Percentiles rank a stretch among this genome's conserved stretches.
phyloP scores from a whole-genome alignment of 495 filamentous ascomycete genomes.

The Pseudotulostoma volvatum region DNA sequence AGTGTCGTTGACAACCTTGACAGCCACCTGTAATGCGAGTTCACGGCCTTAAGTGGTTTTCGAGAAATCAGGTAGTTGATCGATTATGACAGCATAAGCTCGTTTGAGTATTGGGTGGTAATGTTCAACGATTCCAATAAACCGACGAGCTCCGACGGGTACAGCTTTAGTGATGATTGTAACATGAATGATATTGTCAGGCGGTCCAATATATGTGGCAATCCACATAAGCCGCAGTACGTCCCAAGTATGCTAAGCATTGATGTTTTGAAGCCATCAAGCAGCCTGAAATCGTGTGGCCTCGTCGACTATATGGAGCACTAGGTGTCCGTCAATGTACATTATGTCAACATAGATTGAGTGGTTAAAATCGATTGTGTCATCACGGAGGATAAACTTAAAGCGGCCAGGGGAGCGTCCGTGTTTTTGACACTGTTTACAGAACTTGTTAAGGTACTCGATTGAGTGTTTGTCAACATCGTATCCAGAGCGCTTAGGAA shows the following conservation, averaged over 20 bases:
- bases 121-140: constrained; percentile 11
- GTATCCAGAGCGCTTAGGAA: not conserved
- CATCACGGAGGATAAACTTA: not conserved
- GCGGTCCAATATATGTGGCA: constrained; percentile 12
- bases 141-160: constrained; percentile 9
- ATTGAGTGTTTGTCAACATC: not conserved
- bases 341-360: not conserved
- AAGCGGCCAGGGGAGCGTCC: not conserved
- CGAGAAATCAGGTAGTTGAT: constrained; percentile 2
- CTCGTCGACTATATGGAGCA: not conserved
- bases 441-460: not conserved
- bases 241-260: not conserved
- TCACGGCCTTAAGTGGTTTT: not conserved
- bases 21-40: constrained; percentile 8
- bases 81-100: constrained; percentile 10
- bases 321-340: not conserved
- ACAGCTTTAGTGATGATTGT: constrained; percentile 4
- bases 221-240: constrained; percentile 9
- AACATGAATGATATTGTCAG: constrained; percentile 6
- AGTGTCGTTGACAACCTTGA: constrained; percentile 7
- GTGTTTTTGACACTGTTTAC: not conserved
- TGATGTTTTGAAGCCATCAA: not conserved
- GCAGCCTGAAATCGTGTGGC: not conserved
- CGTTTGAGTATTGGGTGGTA: constrained; percentile 6
- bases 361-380: not conserved